Evolutionary conservation across 225 moss, liverwort and hornwort species (phyloP), one percentile per base, ranked within the genome.

Genomic region (Pleurozium schreberi): DNA sequence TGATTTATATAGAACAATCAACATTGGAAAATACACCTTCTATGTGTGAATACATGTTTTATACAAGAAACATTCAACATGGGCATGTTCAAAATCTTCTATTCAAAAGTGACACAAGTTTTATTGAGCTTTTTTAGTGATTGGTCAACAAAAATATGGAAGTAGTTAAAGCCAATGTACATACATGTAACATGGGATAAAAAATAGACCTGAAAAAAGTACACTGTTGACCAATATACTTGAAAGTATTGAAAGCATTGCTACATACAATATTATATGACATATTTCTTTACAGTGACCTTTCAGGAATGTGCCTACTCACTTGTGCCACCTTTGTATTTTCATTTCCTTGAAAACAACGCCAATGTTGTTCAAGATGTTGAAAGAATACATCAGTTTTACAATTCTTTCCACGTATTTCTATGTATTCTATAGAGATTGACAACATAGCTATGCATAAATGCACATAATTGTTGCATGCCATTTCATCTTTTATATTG

Each of bases 81-180:
- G 26, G 5, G 9, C 3, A 2, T 28, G 26, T 0, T 15, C 17
- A 73, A 3, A 73, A 73, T 73, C 17, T 10, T 43, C 70, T 47
- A 74, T 2, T 31, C 2, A 31, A 47, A 18, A 31, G 11, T 47
- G 7, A 47, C 7, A 74, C 2, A 74, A 17, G 4, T 45, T 45
- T 1, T 11, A 0, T 31, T 31, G 17, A 3, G 7, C 4, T 49
- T 47, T 30, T 31, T 19, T 74, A 1, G 15, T 71, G 27, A 27
- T 0, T 26, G 1, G 14, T 26, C 3, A 1, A 43, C 17, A 73
- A 2, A 28, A 45, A 17, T 0, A 6, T 10, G 10, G 6, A 2
- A 1, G 4, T 30, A 47, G 6, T 49, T 31, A 12, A 12, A 49
- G 20, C 12, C 19, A 75, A 75, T 0, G 0, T 75, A 4, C 33